phyloP scores from a whole-genome alignment of 768 basidiomycete genomes.

The Hypsizygus marmoreus region DNA sequence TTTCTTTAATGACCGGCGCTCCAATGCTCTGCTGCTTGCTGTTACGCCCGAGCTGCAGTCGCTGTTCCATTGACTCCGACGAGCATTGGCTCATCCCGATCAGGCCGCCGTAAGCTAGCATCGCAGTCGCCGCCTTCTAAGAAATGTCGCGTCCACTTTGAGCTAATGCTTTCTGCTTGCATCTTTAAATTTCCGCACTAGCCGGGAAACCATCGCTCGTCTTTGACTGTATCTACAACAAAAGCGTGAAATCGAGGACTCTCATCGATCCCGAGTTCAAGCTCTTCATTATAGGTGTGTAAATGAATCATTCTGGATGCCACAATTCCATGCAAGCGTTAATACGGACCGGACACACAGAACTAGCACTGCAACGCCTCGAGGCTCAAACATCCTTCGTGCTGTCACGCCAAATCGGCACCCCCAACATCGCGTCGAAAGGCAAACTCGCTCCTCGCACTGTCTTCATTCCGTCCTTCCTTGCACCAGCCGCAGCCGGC shows the following conservation, averaged over 20 bases:
- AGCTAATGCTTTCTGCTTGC: too few species aligned
- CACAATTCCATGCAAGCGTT: background rate
- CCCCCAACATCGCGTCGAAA: conserved; percentile 78
- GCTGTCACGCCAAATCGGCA: conserved; percentile 69
- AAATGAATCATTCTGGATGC: conserved; percentile 18
- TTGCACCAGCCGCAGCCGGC: conserved; percentile 28
- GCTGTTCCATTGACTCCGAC: conserved; percentile 13
- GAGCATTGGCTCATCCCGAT: conserved; percentile 3
- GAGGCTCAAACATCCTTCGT: conserved; percentile 60
- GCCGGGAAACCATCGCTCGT: conserved; percentile 72
- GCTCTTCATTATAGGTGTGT: conserved; percentile 71
- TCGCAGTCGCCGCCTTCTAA: too few species aligned
- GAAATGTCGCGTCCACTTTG: too few species aligned
- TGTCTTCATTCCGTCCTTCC: conserved; percentile 51
- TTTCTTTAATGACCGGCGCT: conserved; percentile 4
- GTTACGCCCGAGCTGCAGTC: background rate
- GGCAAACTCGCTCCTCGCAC: conserved; percentile 64
- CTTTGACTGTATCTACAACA: conserved; percentile 72
- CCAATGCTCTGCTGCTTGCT: too few species aligned
- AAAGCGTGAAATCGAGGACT: conserved; percentile 57
- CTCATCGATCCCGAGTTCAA: conserved; percentile 68
- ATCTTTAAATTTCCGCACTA: too few species aligned
- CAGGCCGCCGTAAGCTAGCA: too few species aligned
- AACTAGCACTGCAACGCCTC: conserved; percentile 68
- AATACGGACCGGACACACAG: conserved; percentile 32